phyloP scores from a whole-genome alignment of 495 filamentous ascomycete genomes.

The Tuber brumale region DNA sequence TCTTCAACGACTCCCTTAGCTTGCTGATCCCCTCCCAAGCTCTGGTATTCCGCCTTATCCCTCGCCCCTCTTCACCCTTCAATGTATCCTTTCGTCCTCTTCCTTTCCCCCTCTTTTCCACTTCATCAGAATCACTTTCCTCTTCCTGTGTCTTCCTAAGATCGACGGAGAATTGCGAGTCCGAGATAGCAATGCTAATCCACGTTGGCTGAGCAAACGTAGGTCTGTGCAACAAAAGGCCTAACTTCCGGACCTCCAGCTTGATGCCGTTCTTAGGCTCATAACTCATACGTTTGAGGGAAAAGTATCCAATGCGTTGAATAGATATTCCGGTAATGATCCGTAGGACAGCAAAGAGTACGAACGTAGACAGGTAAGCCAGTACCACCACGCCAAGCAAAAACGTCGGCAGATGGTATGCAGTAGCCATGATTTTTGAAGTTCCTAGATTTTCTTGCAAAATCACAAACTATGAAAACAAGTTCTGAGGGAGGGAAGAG shows the following conservation, averaged over 20 bases:
- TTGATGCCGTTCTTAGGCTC: constrained; percentile 76
- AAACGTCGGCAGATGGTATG: constrained; percentile 57
- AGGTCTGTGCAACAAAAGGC: constrained; percentile 79
- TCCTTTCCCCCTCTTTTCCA: constrained; percentile 28
- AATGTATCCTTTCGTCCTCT: constrained; percentile 29
- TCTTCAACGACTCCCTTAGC: constrained; percentile 57
- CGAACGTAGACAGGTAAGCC: constrained; percentile 82
- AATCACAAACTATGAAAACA: not conserved
- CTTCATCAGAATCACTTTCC: constrained; percentile 25
- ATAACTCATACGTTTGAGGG: constrained; percentile 81
- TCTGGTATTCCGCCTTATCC: constrained; percentile 46
- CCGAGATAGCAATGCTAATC: constrained; percentile 80
- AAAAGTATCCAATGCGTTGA: constrained; percentile 87
- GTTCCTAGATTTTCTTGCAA: not conserved
- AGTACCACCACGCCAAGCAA: constrained; percentile 75
- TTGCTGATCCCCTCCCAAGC: constrained; percentile 55
- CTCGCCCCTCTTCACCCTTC: constrained; percentile 22
- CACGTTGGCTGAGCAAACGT: constrained; percentile 97
- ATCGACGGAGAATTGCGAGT: constrained; percentile 77
- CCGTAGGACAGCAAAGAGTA: constrained; percentile 86
- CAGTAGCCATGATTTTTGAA: constrained; percentile 18
- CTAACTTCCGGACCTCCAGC: constrained; percentile 82
- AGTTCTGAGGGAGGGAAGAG: not conserved
- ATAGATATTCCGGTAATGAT: constrained; percentile 93
- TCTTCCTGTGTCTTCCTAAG: constrained; percentile 53